Evolutionary conservation across 106 monocot genomes (phyloP).

Genomic region (Dioscorea alata): DNA sequence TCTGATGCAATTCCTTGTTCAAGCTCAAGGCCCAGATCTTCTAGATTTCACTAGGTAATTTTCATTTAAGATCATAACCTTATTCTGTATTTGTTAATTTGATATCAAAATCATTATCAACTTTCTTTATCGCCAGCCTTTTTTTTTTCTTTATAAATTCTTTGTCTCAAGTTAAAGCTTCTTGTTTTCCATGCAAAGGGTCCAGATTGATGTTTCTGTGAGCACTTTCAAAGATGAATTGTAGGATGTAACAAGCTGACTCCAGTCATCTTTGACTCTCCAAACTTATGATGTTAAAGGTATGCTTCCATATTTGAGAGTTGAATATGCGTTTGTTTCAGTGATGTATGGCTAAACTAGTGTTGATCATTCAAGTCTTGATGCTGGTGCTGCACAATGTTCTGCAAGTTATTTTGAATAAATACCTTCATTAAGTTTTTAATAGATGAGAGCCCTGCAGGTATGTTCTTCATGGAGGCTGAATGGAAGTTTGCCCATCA

Average conservation of each 20-base stretch:
- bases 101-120: conserved; percentile 13
- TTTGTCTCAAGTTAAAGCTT: conserved; percentile 7
- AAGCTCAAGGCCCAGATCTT: conserved; percentile 27
- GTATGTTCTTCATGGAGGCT: not conserved
- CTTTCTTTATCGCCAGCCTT: conserved; percentile 18
- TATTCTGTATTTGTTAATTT: conserved; percentile 25
- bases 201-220: conserved; percentile 2
- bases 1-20: conserved; percentile 18
- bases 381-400: not conserved
- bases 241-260: conserved; percentile 6
- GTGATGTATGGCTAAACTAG: conserved; percentile 10
- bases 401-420: not conserved
- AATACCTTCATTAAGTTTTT: conserved; percentile 8
- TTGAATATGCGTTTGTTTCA: conserved; percentile 10
- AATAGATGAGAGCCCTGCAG: conserved; percentile 7
- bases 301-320: not conserved
- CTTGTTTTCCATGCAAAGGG: conserved; percentile 10
- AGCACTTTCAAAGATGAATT: conserved; percentile 4
- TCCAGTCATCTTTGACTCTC: not conserved
- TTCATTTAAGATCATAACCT: conserved; percentile 25
- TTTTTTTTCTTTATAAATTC: conserved; percentile 42
- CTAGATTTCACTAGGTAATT: conserved; percentile 19
- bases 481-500: conserved; percentile 10
- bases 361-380: conserved; percentile 11
- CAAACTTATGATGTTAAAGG: conserved; percentile 6